Conservation (phyloP, 305 asterid genomes). For the Petunia hybrid region DNA sequence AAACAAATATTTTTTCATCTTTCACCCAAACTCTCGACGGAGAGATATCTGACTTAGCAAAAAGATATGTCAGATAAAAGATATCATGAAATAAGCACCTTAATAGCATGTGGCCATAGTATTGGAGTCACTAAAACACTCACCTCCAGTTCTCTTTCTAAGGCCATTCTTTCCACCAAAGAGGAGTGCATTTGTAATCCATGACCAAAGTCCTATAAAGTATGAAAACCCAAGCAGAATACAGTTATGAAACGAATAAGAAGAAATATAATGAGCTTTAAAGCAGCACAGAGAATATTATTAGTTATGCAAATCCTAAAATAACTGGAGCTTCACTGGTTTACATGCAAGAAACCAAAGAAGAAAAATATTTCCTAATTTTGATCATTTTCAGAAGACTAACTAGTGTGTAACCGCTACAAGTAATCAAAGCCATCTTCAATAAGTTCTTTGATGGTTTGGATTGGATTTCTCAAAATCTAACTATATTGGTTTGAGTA, state of each 20-base stretch:
- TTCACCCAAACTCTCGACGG: not conserved
- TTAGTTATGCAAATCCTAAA: not conserved
- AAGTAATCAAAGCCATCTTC: slow-evolving; percentile 4
- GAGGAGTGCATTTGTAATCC: slow-evolving; percentile 89
- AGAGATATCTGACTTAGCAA: slow-evolving; percentile 11
- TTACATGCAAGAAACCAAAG: slow-evolving; percentile 7
- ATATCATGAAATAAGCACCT: not conserved
- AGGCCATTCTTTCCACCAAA: slow-evolving; percentile 70
- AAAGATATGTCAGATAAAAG: slow-evolving; percentile 12
- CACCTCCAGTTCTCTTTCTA: slow-evolving; percentile 88
- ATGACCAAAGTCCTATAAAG: slow-evolving; percentile 59
- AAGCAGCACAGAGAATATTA: not conserved
- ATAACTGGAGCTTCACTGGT: not conserved
- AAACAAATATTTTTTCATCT: not conserved
- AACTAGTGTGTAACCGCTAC: not conserved
- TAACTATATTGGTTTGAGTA: not conserved
- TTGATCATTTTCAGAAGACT: not conserved
- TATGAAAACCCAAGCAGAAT: slow-evolving; percentile 29
- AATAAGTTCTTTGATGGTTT: slow-evolving; percentile 7
- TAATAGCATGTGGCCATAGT: slow-evolving; percentile 16
- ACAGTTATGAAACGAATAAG: slow-evolving; percentile 33
- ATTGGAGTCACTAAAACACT: slow-evolving; percentile 4
- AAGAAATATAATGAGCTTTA: slow-evolving; percentile 30
- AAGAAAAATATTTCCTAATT: slow-evolving; percentile 20
- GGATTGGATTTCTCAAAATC: slow-evolving; percentile 18